A percentile compares a stretch with the other conserved stretches of the same genome.
Evolutionary conservation across 495 filamentous ascomycete genomes (phyloP).

Genomic region (Penicillium coffeae): DNA sequence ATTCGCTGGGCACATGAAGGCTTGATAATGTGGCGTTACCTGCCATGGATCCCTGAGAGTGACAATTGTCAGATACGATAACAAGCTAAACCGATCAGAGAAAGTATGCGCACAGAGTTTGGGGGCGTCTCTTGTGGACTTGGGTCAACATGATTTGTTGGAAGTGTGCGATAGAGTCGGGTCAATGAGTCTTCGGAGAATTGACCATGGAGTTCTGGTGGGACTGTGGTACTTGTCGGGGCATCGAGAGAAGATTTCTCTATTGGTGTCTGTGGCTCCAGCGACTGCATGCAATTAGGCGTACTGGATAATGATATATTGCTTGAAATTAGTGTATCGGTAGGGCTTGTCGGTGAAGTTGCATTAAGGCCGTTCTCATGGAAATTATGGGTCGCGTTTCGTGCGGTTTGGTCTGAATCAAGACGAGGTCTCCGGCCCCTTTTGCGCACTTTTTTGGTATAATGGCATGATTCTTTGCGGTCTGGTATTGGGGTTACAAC

Average conservation of each 20-base stretch:
- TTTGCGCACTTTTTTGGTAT: slow-evolving; percentile 16
- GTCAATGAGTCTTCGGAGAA: no score
- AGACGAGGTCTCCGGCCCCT: slow-evolving; percentile 14
- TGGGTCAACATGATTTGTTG: no score
- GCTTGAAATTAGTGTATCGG: slow-evolving; percentile 1
- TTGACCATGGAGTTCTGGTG: no score
- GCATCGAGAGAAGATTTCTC: no score
- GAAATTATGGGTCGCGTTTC: not conserved
- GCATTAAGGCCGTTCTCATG: no score
- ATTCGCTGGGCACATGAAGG: not conserved
- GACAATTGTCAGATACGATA: no score
- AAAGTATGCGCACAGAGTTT: no score
- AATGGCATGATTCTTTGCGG: slow-evolving; percentile 13
- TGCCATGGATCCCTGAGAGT: no score
- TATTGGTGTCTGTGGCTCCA: not conserved
- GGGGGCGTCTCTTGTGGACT: no score
- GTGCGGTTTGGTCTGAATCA: not conserved
- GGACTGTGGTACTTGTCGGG: no score
- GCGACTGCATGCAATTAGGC: not conserved
- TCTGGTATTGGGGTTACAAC: slow-evolving; percentile 1
- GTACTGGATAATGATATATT: slow-evolving; percentile 1
- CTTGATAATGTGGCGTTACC: no score
- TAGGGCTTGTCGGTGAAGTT: slow-evolving; percentile 4
- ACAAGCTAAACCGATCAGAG: no score
- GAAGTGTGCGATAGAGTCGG: not conserved